Evolutionary conservation across 495 filamentous ascomycete species (phyloP).

Genomic region (Talaromyces proteolyticus): DNA sequence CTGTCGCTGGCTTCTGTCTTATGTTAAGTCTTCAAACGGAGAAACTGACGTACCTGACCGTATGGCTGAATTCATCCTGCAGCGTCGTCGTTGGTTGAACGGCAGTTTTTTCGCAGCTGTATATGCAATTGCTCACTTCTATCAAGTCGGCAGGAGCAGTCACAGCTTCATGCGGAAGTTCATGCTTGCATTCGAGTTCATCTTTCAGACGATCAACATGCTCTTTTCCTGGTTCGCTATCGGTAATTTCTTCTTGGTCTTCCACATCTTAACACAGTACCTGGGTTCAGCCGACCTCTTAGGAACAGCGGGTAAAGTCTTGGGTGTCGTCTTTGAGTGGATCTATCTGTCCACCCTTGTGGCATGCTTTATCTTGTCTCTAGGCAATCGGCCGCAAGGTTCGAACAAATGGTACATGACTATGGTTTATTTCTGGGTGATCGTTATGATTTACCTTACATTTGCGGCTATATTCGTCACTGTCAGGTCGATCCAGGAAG

Average conservation of each 20-base stretch:
- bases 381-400: conserved; percentile 95
- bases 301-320: conserved; percentile 65
- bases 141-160: conserved; percentile 87
- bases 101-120: conserved; percentile 98
- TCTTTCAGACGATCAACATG: conserved; percentile 93
- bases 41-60: conserved; percentile 97
- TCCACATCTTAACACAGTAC: conserved; percentile 90
- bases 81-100: conserved; percentile 96
- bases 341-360: conserved; percentile 87
- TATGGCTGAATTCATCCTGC: conserved; percentile 92
- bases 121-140: conserved; percentile 90
- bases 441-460: conserved; percentile 91
- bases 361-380: conserved; percentile 89
- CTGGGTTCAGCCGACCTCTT: conserved; percentile 62
- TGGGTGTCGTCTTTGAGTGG: conserved; percentile 94
- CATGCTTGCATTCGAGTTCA: conserved; percentile 85
- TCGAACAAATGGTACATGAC: conserved; percentile 91
- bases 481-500: conserved; percentile 69
- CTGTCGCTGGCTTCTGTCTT: conserved; percentile 93
- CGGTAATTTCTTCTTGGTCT: conserved; percentile 99
- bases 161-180: conserved; percentile 85
- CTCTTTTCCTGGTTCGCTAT: conserved; percentile 99
- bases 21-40: conserved; percentile 93
- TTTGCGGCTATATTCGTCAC: conserved; percentile 96
- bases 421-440: conserved; percentile 94